phyloP scores from a whole-genome alignment of 805 yeast genomes.

The Metschnikowia aberdeeniae region DNA sequence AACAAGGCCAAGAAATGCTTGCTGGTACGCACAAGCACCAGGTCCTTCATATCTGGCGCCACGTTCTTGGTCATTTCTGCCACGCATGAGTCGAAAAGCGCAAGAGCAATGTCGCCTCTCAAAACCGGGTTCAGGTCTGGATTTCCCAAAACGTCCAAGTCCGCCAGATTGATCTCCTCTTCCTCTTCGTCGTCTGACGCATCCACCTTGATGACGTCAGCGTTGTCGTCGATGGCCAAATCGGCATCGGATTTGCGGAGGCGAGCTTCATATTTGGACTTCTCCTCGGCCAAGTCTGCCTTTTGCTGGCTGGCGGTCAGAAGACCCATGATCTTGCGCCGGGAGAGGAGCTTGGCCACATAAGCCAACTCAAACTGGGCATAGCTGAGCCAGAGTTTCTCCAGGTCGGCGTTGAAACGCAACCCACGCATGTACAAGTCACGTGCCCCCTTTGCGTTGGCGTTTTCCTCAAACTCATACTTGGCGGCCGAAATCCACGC shows the following conservation, averaged over 20 bases:
- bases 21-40: conserved; percentile 38
- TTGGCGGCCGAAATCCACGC: conserved; percentile 95
- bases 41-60: conserved; percentile 28
- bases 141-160: conserved; percentile 77
- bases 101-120: conserved; percentile 50
- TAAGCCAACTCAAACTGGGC: conserved; percentile 85
- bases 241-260: conserved; percentile 14
- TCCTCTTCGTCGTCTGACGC: conserved; percentile 44
- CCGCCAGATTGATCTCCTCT: conserved; percentile 76
- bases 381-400: conserved; percentile 77
- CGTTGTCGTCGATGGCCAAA: conserved; percentile 20
- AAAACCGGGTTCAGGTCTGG: conserved; percentile 75
- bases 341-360: conserved; percentile 73
- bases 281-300: conserved; percentile 39
- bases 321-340: conserved; percentile 79
- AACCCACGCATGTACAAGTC: conserved; percentile 79
- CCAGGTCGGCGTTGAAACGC: conserved; percentile 73
- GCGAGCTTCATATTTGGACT: conserved; percentile 32
- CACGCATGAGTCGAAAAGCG: conserved; percentile 35
- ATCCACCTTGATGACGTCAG: conserved; percentile 37
- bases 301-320: conserved; percentile 68
- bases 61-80: conserved; percentile 27
- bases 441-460: conserved; percentile 86
- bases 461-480: conserved; percentile 85
- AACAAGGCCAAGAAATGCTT: conserved; percentile 50